Base-by-base conservation (phyloP, 1,284 basidiomycete species). In the Trametes versicolor region DNA sequence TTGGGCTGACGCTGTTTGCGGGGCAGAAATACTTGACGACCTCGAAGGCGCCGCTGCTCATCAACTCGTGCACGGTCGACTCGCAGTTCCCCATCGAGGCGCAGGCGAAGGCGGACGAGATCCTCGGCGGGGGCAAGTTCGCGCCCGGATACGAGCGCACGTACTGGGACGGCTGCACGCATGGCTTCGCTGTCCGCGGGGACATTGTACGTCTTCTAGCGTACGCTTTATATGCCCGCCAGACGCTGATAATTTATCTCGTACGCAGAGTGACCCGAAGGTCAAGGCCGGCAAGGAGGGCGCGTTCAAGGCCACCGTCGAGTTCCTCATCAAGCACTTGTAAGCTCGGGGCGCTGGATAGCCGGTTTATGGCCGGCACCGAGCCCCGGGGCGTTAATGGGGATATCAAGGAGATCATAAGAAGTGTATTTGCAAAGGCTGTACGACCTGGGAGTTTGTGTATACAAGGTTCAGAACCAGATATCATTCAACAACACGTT, bases 1-100 rank as follows among this genome's bases (percentile, higher is more conserved):
- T 6, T 8, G n/a, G 4, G 29, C 7, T 21, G 39, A 21, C 25
- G 12, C 15, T 4, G 52, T 10, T 39, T 65, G 48, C 43, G n/a
- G 29, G 21, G 37, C 48, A 90, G 87, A 86, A 81, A 81, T 88
- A 87, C 73, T 56, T 72, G 27, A 66, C 72, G 4, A 70, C 61
- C 15, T 80, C 86, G 59, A 84, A 82, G 64, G 84, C 81, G 0
- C 88, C 89, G 27, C 79, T 91, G 10, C 81, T 90, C 29, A 85
- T 90, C 76, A 89, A 90, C 77, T 84, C 82, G 43, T 90, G 88
- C 78, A 83, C 85, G 34, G 59, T 77, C 34, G 89, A 91, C 74
- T 3, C 50, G 3, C 74, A 77, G 70, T 90, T 89, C 78, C 84
- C 86, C 3, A 68, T 64, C 4, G 82, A 85, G 64, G 72, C 82